Evolutionary conservation across 2,329 filamentous ascomycete genomes (phyloP), one percentile per base, ranked within the genome.

Genomic region (Rhynchosporium graminicola): DNA sequence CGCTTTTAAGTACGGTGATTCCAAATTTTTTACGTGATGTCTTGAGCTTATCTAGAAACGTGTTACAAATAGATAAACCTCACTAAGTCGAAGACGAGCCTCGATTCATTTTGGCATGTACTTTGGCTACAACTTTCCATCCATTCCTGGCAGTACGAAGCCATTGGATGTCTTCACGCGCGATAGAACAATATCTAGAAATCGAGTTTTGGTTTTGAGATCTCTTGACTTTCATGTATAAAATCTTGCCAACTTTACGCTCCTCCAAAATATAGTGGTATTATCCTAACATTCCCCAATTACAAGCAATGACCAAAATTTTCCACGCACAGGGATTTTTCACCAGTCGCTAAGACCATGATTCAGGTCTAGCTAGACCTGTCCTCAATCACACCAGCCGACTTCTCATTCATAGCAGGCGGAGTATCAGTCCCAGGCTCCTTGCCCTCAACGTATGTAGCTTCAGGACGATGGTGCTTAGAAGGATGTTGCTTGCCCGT

Each of bases 401-500:
- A 64, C 54, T 69, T 69, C 65, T 67, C 69, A 1, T 56, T 60
- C 2, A 42, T 55, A 10, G 42, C 59, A 50, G 65, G 65, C 6
- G 70, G 68, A 3, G 68, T 70, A n/a, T 69, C 68, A 31, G n/a
- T 47, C 1, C 64, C 68, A 28, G 50, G 63, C 13, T 70, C 69
- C 54, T 72, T 71, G 6, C 69, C 69, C 42, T 74, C 71, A 0
- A 67, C 65, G 66, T 65, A 73, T 3, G 63, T 73, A 28, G 69
- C 70, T 40, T 64, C 64, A 1, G 71, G 57, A 1, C 63, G 61
- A 63, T 73, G 72, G 55, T 68, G 68, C 20, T 42, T 61, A 31
- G 63, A 68, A 9, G 73, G 73, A 57, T 73, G 70, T 52, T 72
- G 63, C 56, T 72, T 73, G 26, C 80, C 81, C 1, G 77, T 82